Percentiles rank a stretch among this genome's conserved stretches.
These are phyloP conservation scores for Phytophthora cajani DNA, from an alignment of 352 stramenopile species.

Conservation along the genomic window DNA sequence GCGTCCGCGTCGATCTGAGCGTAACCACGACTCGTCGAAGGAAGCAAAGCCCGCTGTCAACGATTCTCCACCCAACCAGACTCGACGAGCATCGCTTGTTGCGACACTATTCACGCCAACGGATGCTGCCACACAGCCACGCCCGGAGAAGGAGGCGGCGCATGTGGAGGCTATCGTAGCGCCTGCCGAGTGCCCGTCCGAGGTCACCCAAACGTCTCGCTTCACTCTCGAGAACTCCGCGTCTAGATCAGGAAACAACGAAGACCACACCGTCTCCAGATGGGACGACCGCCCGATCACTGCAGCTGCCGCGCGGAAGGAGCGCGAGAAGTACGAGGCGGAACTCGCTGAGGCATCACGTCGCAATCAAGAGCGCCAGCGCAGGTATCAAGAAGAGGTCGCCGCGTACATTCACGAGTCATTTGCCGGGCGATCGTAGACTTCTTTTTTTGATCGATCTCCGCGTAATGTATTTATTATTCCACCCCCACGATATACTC, in stretches of 20 bases:
- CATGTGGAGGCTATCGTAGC: neutral
- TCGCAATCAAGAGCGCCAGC: constrained; percentile 52
- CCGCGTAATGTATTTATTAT: constrained; percentile 32
- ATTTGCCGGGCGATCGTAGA: constrained; percentile 30
- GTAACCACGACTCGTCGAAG: neutral
- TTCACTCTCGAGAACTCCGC: constrained; percentile 4
- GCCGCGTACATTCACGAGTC: constrained; percentile 46
- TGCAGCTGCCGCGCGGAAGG: constrained; percentile 44
- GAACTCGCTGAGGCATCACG: constrained; percentile 41
- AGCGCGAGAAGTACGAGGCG: constrained; percentile 29
- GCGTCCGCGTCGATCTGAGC: constrained; percentile 13
- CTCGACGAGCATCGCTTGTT: constrained; percentile 24
- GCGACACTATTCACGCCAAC: constrained; percentile 15
- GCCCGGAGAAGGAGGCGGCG: constrained; percentile 16
- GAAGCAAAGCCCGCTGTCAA: neutral
- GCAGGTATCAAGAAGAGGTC: constrained; percentile 63
- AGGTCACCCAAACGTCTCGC: constrained; percentile 5
- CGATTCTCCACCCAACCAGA: neutral
- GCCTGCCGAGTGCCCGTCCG: neutral
- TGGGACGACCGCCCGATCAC: constrained; percentile 68
- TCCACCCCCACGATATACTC: neutral
- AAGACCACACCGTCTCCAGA: constrained; percentile 11
- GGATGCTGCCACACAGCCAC: neutral
- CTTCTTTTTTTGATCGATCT: neutral
- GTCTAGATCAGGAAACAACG: neutral